Base-by-base conservation (phyloP, 371 early-diverging fungal genomes). In the Cokeromyces recurvatus region DNA sequence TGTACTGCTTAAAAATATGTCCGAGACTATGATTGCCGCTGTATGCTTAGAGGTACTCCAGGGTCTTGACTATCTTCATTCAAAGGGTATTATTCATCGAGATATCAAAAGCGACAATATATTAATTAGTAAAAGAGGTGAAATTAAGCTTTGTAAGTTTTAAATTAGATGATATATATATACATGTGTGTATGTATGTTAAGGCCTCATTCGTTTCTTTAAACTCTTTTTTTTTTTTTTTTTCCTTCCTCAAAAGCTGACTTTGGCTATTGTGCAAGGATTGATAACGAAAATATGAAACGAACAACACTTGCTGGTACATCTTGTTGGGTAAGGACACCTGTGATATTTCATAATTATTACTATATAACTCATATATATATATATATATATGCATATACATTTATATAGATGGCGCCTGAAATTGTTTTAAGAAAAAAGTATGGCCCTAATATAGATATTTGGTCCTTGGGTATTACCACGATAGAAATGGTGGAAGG, bases 401-500 rank as follows among this genome's bases (percentile, higher is more conserved):
- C 24, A 29, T 40, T 16, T 16, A 14, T 14, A 3, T 49, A 59
- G 84, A 87, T 89, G 89, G 87, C 92, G 10, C 92, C 92, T 8
- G 94, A 92, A 59, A 82, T 92, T 2, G 89, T 94, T 47, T 84
- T 72, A 63, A 84, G 85, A 45, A 85, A 88, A 63, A 84, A 87
- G 39, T 95, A 94, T 59, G 90, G 86, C 0, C 69, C 76, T 34
- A 85, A 80, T 57, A 87, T 89, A 21, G 95, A 94, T 65, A 83
- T 92, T 49, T 94, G 95, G 95, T 90, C 91, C 2, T 61, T 90
- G 46, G 91, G 92, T 38, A 91, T 94, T 47, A 89, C 91, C 77
- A 89, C 92, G 1, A 95, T 95, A 56, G 96, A 98, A 74, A 91
- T 97, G 91, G 77, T 94, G 31, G 94, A 95, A 62, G 89, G 90